A percentile compares a stretch with the other conserved stretches of the same genome.
These are phyloP conservation scores for Spathaspora arborariae DNA, from an alignment of 805 yeast genomes.

Conservation along the genomic window DNA sequence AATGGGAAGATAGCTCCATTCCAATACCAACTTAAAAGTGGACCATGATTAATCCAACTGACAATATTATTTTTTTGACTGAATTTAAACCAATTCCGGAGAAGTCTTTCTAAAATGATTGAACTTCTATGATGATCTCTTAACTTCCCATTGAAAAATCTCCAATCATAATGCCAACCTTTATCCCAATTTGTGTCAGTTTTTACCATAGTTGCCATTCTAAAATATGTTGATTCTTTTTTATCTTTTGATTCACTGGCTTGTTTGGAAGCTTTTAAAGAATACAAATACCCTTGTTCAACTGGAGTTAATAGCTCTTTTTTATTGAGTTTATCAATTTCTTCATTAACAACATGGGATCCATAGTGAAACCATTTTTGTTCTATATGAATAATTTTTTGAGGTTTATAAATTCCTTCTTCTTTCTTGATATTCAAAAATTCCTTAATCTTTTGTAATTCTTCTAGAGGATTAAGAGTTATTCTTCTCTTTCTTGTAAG, in stretches of 20 bases:
- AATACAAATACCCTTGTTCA: conserved; percentile 15
- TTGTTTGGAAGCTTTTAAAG: background rate
- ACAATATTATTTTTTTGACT: conserved; percentile 19
- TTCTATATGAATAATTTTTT: background rate
- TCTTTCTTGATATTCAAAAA: too few relatives aligned
- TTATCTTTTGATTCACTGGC: background rate
- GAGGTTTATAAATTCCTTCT: conserved; percentile 2
- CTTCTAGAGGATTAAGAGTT: conserved; percentile 27
- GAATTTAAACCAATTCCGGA: conserved; percentile 24
- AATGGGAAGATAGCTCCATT: conserved; percentile 27
- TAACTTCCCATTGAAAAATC: conserved; percentile 51
- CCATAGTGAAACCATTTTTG: conserved; percentile 1
- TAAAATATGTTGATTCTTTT: conserved; percentile 34
- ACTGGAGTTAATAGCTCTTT: conserved; percentile 12
- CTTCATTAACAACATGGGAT: background rate
- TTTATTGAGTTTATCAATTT: background rate
- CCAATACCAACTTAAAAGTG: conserved; percentile 29
- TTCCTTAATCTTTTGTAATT: conserved; percentile 14
- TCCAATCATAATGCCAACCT: conserved; percentile 58
- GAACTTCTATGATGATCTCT: conserved; percentile 12
- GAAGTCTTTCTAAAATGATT: conserved; percentile 19
- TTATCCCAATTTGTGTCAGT: conserved; percentile 23
- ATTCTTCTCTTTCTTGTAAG: background rate
- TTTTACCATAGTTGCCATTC: conserved; percentile 22
- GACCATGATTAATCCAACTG: conserved; percentile 28